Conservation (phyloP, 2,329 filamentous ascomycete species). For the Leptoxyphium fumago region DNA sequence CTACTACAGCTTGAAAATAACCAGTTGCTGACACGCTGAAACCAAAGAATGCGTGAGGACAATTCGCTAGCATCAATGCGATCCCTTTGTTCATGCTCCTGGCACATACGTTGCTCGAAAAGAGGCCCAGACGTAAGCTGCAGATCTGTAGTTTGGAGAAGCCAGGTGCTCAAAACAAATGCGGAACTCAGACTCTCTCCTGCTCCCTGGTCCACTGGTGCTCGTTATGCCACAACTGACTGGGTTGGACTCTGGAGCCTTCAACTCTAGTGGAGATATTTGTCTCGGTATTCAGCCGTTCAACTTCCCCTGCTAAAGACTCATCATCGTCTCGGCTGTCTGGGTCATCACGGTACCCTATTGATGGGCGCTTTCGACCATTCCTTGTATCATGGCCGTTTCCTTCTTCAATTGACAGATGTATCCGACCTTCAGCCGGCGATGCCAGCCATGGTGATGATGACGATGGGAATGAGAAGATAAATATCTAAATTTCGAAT, state of each 20-base stretch:
- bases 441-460: slow-evolving; percentile 15
- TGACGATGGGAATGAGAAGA: slow-evolving; percentile 13
- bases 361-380: slow-evolving; percentile 7
- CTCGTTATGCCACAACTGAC: slow-evolving; percentile 1
- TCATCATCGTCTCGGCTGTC: slow-evolving; percentile 11
- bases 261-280: slow-evolving; percentile 16
- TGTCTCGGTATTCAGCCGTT: slow-evolving; percentile 16
- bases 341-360: slow-evolving; percentile 13
- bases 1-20: too few species aligned
- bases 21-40: too few species aligned
- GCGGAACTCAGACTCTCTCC: not conserved
- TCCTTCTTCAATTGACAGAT: slow-evolving; percentile 10
- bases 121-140: too few species aligned
- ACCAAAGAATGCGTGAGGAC: too few species aligned
- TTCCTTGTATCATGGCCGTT: slow-evolving; percentile 1
- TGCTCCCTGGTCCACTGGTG: slow-evolving; percentile 1
- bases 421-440: slow-evolving; percentile 7
- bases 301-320: slow-evolving; percentile 14
- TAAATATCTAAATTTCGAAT: slow-evolving; percentile 8
- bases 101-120: too few species aligned
- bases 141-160: too few species aligned
- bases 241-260: slow-evolving; percentile 6
- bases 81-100: too few species aligned
- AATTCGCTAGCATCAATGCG: too few species aligned
- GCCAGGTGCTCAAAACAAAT: too few species aligned